phyloP scores from a whole-genome alignment of 2,329 filamentous ascomycete genomes.

The Myriosclerotinia scirpicola region DNA sequence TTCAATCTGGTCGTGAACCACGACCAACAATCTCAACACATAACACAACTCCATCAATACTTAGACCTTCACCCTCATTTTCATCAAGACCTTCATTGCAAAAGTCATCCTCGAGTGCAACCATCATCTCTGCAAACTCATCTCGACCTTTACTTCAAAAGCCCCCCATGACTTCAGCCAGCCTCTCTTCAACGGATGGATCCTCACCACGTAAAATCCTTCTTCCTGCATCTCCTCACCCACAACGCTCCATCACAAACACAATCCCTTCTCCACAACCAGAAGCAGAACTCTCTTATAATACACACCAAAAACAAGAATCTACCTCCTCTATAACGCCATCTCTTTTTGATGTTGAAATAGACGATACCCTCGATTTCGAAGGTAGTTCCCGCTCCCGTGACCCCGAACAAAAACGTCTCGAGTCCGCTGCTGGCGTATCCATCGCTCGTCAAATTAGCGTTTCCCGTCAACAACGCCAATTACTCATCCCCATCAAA shows the following conservation, averaged over 20 bases:
- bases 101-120: not conserved
- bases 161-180: constrained; percentile 1
- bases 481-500: constrained; percentile 54
- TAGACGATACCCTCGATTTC: not conserved
- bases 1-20: constrained; percentile 7
- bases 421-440: constrained; percentile 60
- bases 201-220: constrained; percentile 1
- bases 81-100: not conserved
- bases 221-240: constrained; percentile 8
- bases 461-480: constrained; percentile 60
- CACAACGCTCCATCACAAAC: not conserved
- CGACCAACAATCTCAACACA: constrained; percentile 18
- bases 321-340: constrained; percentile 10
- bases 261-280: not conserved
- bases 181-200: not conserved
- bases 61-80: constrained; percentile 1
- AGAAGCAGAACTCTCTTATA: not conserved
- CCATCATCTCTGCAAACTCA: not conserved
- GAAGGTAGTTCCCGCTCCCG: not conserved
- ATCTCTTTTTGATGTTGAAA: not conserved
- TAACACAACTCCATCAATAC: not conserved
- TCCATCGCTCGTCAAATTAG: constrained; percentile 70
- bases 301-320: constrained; percentile 17
- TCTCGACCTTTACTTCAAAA: constrained; percentile 10
- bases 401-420: constrained; percentile 41